These are phyloP conservation scores for Speleostelium caveatum DNA, from an alignment of 78 protist species.

Conservation along the genomic window DNA sequence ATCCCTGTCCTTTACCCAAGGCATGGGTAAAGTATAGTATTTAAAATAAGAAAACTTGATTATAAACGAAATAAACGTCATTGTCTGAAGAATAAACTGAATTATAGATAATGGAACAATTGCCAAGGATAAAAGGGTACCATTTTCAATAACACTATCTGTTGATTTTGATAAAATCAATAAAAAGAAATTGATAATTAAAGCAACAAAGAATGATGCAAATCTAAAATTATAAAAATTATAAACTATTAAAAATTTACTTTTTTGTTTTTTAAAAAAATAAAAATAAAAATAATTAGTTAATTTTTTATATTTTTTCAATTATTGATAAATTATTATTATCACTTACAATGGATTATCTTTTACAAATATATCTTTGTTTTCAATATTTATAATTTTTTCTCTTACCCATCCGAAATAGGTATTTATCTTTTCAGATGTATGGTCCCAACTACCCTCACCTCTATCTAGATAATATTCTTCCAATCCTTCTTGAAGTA, in stretches of 20 bases:
- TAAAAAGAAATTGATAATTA: conserved; percentile 43
- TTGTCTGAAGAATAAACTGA: not conserved
- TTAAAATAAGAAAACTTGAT: too few species aligned
- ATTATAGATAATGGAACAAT: not conserved
- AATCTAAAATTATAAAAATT: conserved; percentile 27
- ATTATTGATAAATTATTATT: not conserved
- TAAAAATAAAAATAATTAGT: too few species aligned
- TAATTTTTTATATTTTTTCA: not conserved
- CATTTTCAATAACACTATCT: conserved; percentile 40
- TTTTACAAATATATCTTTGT: conserved; percentile 14
- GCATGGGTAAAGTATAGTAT: too few species aligned
- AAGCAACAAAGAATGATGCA: conserved; percentile 40
- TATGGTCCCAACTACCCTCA: conserved; percentile 65
- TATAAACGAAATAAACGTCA: not conserved
- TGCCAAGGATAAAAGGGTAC: not conserved
- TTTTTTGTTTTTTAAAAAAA: too few species aligned
- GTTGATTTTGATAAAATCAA: conserved; percentile 14
- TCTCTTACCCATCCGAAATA: conserved; percentile 66
- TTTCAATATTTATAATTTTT: conserved; percentile 53
- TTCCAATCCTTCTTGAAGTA: conserved; percentile 60
- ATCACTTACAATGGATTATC: conserved; percentile 11
- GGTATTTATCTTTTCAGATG: conserved; percentile 62
- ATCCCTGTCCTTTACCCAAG: too few species aligned
- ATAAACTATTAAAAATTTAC: conserved; percentile 2
- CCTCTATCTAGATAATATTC: conserved; percentile 33